Evolutionary conservation across 768 basidiomycete genomes (phyloP), one percentile per base, ranked within the genome.

Genomic region (Xerocomus brunneocitrinus): DNA sequence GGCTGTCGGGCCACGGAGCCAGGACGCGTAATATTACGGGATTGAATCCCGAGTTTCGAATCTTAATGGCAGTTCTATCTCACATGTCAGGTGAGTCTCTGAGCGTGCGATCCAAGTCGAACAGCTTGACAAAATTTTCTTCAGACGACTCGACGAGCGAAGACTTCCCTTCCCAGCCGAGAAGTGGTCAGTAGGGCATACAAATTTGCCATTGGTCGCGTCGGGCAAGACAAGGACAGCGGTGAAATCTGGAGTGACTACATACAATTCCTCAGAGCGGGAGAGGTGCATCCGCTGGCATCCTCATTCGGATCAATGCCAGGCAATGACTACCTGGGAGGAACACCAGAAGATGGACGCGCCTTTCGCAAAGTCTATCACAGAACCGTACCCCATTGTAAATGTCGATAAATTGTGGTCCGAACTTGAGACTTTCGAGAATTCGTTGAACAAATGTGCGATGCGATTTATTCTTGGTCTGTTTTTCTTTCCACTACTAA

Each of bases 381-480:
- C 64, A 84, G 91, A 47, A 95, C 92, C 3, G 88, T 98, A 19
- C 90, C 97, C 97, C 0, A 79, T 98, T 60, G 89, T 93, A 67
- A 95, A 94, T 62, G 83, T 98, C 61, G 95, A 98, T 67, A 77
- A 77, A 36, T 76, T 99, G n/a, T 99, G 97, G 97, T 84, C 87
- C 61, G 93, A 97, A 49, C 87, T 92, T 56, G 93, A 97, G 70
- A 74, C 87, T 0, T 98, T 97, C 63, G 95, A 99, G 69, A 92
- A 82, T 50, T 79, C 78, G 48, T 73, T 97, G 58, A 98, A 95
- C 72, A 86, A 86, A 69, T 87, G 92, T 56, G 95, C 93, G 31
- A 84, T 81, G 38, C 53, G 80, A 62, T 49, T 12, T 13, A 14
- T 14, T 53, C 48, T 34, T 19, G 6, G 14, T 30, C 9, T 27